These are phyloP conservation scores for Penicillium paneum DNA, from an alignment of 2,329 filamentous ascomycete genomes.

Conservation along the genomic window DNA sequence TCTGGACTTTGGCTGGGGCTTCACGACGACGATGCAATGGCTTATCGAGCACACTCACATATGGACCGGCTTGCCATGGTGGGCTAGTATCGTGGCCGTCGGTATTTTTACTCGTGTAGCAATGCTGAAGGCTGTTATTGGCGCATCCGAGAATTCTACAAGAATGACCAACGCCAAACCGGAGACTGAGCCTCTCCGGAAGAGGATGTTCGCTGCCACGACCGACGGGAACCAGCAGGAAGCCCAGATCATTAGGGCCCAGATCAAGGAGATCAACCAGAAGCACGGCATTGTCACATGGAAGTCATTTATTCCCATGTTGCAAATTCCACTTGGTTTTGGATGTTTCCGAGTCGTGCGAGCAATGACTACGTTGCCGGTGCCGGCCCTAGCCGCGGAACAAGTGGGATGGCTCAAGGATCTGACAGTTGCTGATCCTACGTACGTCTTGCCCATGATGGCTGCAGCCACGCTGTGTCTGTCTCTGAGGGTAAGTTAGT, in stretches of 20 bases:
- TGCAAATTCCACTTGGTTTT: conserved; percentile 70
- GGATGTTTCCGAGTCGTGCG: conserved; percentile 76
- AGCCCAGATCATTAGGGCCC: conserved; percentile 47
- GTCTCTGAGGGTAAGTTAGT: conserved; percentile 55
- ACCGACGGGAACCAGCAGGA: conserved; percentile 47
- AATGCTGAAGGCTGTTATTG: conserved; percentile 64
- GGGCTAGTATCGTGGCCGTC: conserved; percentile 66
- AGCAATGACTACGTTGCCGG: conserved; percentile 72
- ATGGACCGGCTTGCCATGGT: conserved; percentile 74
- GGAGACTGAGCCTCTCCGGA: conserved; percentile 54
- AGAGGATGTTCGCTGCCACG: conserved; percentile 51
- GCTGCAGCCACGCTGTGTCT: conserved; percentile 57
- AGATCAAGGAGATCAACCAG: conserved; percentile 53
- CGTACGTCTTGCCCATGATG: conserved; percentile 66
- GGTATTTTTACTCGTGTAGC: conserved; percentile 62
- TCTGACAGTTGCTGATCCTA: conserved; percentile 72
- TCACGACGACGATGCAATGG: conserved; percentile 70
- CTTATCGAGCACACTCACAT: conserved; percentile 80
- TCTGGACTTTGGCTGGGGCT: conserved; percentile 81
- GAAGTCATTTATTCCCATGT: conserved; percentile 54
- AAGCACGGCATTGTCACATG: conserved; percentile 53
- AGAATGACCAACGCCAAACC: conserved; percentile 61
- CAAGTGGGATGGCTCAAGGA: conserved; percentile 76
- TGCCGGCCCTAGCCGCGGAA: conserved; percentile 71
- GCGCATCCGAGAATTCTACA: conserved; percentile 60